Evolutionary conservation across 768 basidiomycete species (phyloP).

Genomic region (Lentinula sp.): DNA sequence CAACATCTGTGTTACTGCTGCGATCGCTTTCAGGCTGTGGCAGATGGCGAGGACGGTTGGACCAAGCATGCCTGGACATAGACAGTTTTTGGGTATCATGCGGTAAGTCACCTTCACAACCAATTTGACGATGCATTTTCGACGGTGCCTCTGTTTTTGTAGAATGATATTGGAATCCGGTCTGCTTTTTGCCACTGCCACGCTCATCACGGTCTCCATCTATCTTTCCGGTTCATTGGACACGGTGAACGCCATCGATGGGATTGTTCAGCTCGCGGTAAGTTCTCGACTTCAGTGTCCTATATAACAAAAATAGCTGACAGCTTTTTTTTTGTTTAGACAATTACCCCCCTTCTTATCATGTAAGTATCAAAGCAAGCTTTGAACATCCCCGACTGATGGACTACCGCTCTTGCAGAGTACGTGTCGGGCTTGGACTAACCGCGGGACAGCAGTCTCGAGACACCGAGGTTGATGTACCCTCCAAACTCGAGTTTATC

Average conservation of each 20-base stretch:
- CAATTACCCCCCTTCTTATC: constrained; percentile 5
- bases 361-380: not conserved
- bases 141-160: not conserved
- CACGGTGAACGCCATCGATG: constrained; percentile 3
- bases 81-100: not conserved
- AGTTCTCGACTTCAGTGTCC: not conserved
- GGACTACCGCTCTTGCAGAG: not conserved
- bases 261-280: constrained; percentile 5
- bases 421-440: constrained; percentile 3
- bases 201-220: not conserved
- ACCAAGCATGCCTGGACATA: not conserved
- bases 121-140: not conserved
- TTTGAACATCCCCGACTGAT: not conserved
- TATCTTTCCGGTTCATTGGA: constrained; percentile 2
- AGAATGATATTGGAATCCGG: constrained; percentile 5
- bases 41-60: not conserved
- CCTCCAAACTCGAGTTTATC: not conserved
- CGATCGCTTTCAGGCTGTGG: constrained; percentile 4
- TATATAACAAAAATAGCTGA: too few relatives aligned
- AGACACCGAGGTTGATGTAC: not conserved
- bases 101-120: not conserved
- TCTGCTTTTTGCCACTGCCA: constrained; percentile 2
- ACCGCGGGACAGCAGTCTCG: not conserved
- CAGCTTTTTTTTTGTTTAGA: not conserved
- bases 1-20: constrained; percentile 5